Base-by-base conservation (phyloP, 139 green algal species). In the Ulvella scutata region DNA sequence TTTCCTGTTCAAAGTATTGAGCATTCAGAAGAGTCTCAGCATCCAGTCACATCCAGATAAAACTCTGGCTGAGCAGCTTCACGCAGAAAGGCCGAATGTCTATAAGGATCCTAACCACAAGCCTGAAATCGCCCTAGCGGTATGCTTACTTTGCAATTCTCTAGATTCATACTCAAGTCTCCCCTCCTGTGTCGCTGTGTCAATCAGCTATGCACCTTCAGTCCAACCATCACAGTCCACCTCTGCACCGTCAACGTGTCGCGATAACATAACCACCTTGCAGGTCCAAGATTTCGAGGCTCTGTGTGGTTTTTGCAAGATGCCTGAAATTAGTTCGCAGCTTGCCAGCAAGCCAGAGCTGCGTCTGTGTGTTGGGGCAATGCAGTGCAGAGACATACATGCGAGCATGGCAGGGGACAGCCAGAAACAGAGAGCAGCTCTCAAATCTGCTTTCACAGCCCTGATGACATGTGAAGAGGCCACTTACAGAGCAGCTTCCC, bases 51-150 rank as follows among this genome's bases (percentile, higher is more conserved):
- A 99, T 75, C 95, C 95, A 4, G 92, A 99, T 86, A 98, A 98
- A 85, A 60, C 78, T 40, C 85, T 98, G 17, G 95, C 94, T 26
- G 87, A 96, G 82, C 75, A 75, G 33, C 85, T 99, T 23, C 92
- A 98, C 79, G 78, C 78, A 1, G 74, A 89, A 28, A 74, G 82
- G 26, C 94, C 94, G 21, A 79, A 93, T 74, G 87, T 93, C 9
- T 98, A 98, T 84, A 93, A 95, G 62, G 95, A 99, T 73, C 84
- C 78, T 80, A 99, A 99, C 83, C 94, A 99, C 85, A 99, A 99
- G 82, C 95, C 95, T 21, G 95, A 99, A 82, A 98, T 99, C 92
- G 90, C 93, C 13, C 79, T 99, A 38, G 95, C 95, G 3, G 73
- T 99, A 29, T 67, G 51, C 33, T 23, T 23, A n/a, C 33, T n/a